A percentile compares a stretch with the other conserved stretches of the same genome.
phyloP scores from a whole-genome alignment of 2,329 filamentous ascomycete species.

The Diaporthe australafricana region DNA sequence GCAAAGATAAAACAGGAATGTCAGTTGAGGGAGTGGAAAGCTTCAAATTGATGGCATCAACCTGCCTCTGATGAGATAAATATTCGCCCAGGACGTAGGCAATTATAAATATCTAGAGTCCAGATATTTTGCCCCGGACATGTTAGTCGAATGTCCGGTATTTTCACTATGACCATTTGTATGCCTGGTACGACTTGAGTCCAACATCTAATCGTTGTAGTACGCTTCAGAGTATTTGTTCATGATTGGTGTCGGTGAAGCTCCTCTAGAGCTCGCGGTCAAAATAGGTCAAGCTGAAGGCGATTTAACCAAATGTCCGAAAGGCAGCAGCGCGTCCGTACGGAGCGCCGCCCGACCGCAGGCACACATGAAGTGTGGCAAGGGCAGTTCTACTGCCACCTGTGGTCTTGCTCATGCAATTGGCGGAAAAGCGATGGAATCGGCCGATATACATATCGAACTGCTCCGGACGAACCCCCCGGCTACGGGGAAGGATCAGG shows the following conservation, averaged over 20 bases:
- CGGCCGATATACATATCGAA: not conserved
- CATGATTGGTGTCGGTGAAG: not conserved
- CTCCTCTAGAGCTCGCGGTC: not conserved
- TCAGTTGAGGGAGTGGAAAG: not conserved
- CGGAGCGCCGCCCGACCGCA: not conserved
- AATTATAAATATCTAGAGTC: not conserved
- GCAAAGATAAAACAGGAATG: not conserved
- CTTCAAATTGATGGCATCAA: not conserved
- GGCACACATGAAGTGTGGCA: not conserved
- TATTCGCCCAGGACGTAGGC: not conserved
- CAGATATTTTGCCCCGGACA: not conserved
- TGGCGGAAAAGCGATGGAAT: not conserved
- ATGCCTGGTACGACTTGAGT: not conserved
- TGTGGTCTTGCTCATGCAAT: not conserved
- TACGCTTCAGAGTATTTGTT: not conserved
- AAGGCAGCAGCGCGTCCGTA: conserved; percentile 9
- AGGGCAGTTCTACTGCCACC: no score
- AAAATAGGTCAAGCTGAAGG: not conserved
- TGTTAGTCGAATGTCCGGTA: not conserved
- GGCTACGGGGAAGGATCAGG: conserved; percentile 4
- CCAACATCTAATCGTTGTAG: not conserved
- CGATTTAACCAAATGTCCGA: conserved; percentile 8
- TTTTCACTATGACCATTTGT: not conserved
- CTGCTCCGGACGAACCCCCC: conserved; percentile 3
- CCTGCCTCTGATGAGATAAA: not conserved